phyloP scores from a whole-genome alignment of 768 basidiomycete genomes.

The Lactarius akahatsu region DNA sequence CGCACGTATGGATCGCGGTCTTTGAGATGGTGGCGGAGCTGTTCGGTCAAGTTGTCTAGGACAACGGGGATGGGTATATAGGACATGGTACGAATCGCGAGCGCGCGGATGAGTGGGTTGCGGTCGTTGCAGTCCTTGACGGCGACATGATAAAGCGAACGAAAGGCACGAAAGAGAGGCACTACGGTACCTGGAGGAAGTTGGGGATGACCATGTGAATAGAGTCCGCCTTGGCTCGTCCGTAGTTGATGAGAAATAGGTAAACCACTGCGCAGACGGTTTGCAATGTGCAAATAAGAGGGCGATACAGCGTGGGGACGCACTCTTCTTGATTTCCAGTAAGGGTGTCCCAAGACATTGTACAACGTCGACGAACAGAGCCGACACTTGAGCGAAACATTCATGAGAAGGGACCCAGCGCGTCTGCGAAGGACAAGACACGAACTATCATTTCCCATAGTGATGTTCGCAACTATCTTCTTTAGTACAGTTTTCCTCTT shows the following conservation, averaged over 20 bases:
- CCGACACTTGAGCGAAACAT: constrained; percentile 65
- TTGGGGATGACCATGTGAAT: constrained; percentile 48
- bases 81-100: constrained; percentile 99
- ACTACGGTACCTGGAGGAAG: constrained; percentile 19
- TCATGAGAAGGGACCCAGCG: constrained; percentile 29
- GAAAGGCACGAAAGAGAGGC: not conserved
- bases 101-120: constrained; percentile 93
- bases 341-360: constrained; percentile 94
- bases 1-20: constrained; percentile 97
- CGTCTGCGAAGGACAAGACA: constrained; percentile 31
- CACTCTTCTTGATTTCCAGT: constrained; percentile 99
- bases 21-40: constrained; percentile 86
- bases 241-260: constrained; percentile 96
- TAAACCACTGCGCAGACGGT: constrained; percentile 75
- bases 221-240: constrained; percentile 89
- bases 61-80: constrained; percentile 94
- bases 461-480: constrained; percentile 98
- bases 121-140: constrained; percentile 90
- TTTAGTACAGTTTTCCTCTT: constrained; percentile 94
- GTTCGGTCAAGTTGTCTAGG: constrained; percentile 81
- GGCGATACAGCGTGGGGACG: constrained; percentile 34
- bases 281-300: constrained; percentile 5
- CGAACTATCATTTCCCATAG: constrained; percentile 99
- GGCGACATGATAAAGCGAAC: constrained; percentile 23
- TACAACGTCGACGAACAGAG: constrained; percentile 92